phyloP scores from a whole-genome alignment of 2,329 filamentous ascomycete genomes.

The Tothia fuscella region DNA sequence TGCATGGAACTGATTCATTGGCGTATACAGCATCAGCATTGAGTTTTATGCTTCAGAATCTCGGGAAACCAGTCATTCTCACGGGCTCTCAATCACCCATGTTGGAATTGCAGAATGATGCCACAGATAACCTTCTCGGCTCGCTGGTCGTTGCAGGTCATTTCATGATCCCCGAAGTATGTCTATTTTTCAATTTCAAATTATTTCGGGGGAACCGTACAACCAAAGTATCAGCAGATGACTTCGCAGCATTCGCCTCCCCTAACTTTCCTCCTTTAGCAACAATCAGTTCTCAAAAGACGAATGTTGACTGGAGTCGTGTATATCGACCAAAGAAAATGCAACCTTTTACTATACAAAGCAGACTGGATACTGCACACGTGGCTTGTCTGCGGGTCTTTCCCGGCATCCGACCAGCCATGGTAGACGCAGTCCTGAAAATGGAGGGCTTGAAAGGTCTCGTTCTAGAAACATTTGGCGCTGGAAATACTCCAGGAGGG shows the following conservation, averaged over 20 bases:
- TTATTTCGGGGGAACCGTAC: slow-evolving; percentile 80
- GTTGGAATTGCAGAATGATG: slow-evolving; percentile 81
- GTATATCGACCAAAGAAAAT: slow-evolving; percentile 64
- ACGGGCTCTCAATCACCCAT: slow-evolving; percentile 65
- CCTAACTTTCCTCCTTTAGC: slow-evolving; percentile 80
- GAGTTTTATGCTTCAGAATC: slow-evolving; percentile 83
- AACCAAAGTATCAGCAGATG: slow-evolving; percentile 76
- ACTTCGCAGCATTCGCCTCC: slow-evolving; percentile 77
- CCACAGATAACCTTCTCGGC: slow-evolving; percentile 78
- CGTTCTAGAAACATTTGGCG: slow-evolving; percentile 84
- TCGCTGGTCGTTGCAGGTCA: slow-evolving; percentile 84
- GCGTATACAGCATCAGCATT: slow-evolving; percentile 80
- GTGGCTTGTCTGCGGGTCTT: slow-evolving; percentile 85
- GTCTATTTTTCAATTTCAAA: slow-evolving; percentile 85
- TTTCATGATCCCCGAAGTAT: slow-evolving; percentile 86
- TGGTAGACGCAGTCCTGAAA: slow-evolving; percentile 74
- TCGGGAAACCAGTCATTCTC: slow-evolving; percentile 83
- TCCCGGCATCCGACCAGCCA: slow-evolving; percentile 84
- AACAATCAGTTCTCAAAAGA: slow-evolving; percentile 66
- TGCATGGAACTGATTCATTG: slow-evolving; percentile 83
- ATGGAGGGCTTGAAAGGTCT: slow-evolving; percentile 68
- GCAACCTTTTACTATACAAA: slow-evolving; percentile 61
- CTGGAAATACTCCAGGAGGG: slow-evolving; percentile 80
- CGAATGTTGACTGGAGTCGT: slow-evolving; percentile 68
- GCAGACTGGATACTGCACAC: slow-evolving; percentile 70